Evolutionary conservation across 345 rosid genomes (phyloP), one percentile per base, ranked within the genome.

Genomic region (Heritiera littoralis): DNA sequence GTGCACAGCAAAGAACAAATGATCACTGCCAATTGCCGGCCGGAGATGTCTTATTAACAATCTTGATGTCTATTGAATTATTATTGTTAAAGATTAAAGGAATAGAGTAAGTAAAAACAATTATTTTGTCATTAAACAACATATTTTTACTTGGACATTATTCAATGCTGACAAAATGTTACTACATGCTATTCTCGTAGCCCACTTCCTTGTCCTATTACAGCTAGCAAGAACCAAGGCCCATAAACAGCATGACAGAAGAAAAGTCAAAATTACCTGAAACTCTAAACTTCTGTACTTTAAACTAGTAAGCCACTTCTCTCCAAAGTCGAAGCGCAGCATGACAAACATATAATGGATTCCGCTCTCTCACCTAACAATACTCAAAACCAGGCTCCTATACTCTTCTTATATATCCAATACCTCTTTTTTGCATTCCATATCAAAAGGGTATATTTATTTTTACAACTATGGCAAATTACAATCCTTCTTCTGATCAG

Each of bases 401-500:
- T 52, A 38, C 20, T 3, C 13, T 28, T 49, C 20, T 51, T 60
- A 60, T 60, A 60, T 60, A 66, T 8, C 45, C 59, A 15, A 17
- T 3, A 9, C 45, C 12, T 30, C 30, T 48, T 46, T 55, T 28
- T 35, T 32, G 66, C 75, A 76, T 28, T 60, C 68, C 45, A 72
- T 30, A 56, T 67, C 79, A 51, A 72, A 56, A 40, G 66, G 64
- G 30, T 12, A 13, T 56, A 61, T 43, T 58, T 72, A 72, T 76
- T 45, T 23, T 73, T 41, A 58, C 35, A 52, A 13, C 11, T 18
- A 61, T 74, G 77, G 43, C 64, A 17, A 51, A 38, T n/a, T 55
- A 59, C 81, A 59, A 60, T 17, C 2, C 66, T 54, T 79, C 71
- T 60, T 60, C 74, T n/a, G 71, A 81, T 66, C 75, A 72, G 55